Evolutionary conservation across 768 basidiomycete genomes (phyloP), one percentile per base, ranked within the genome.

Genomic region (Plicaturopsis crispa): DNA sequence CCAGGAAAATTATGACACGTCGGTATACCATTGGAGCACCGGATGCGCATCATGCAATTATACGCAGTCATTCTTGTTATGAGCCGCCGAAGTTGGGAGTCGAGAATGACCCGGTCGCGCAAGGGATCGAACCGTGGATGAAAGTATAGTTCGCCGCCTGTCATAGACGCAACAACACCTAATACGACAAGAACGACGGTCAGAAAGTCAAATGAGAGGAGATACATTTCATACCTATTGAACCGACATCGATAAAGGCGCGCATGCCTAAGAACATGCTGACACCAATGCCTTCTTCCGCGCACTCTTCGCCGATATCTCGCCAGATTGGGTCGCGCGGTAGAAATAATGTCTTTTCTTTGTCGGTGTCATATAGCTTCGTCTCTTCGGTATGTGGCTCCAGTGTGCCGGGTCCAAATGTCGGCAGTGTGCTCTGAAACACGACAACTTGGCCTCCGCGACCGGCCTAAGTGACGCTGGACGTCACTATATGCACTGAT

Each of bases 71-170:
- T 79, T 18, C 90, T 70, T 2, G 67, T 63, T 21, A 89, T 51
- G 5, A 93, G 53, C 14, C 87, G 70, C 39, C 68, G 68, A 16
- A 98, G 52, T 49, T 97, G 87, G n/a, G 81, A 82, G n/a, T 70
- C 61, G 10, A 99, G 50, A 4, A 76, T 63, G 6, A 64, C 50
- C 6, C 69, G 69, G 54, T 96, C 91, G 35, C 84, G 72, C 5
- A 59, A 55, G 3, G 75, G 70, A 37, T 82, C 72, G 55, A 90
- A 99, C n/a, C 87, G 74, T 6, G 94, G 96, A 51, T 93, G 85
- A 65, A 83, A 94, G 61, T 84, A 93, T 1, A 94, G 50, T 41
- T 92, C 89, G 14, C 96, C 96, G 11, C 96, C 96, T 5, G 89
- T 90, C 8, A 78, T 54, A 0, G 78, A 78, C 1, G 84, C 55